Evolutionary conservation across 805 yeast genomes (phyloP).

Genomic region (Metschnikowia lunata): DNA sequence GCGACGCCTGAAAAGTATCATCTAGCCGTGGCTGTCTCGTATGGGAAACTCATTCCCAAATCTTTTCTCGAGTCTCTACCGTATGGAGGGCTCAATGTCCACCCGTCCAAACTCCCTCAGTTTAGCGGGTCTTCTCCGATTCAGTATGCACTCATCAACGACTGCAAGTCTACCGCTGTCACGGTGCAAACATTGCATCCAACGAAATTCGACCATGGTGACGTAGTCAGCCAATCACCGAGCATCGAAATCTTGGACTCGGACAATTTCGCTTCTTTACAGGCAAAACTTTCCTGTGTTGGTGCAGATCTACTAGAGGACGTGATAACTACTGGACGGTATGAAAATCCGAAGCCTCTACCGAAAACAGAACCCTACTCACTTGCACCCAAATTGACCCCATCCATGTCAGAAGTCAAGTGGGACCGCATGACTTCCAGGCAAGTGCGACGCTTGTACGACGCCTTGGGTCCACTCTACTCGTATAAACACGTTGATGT

Average conservation of each 20-base stretch:
- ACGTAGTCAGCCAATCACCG: constrained; percentile 55
- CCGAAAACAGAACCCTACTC: constrained; percentile 32
- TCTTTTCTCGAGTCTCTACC: constrained; percentile 44
- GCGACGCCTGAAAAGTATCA: constrained; percentile 35
- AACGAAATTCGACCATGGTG: constrained; percentile 76
- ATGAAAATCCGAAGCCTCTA: constrained; percentile 4
- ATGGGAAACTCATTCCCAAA: constrained; percentile 75
- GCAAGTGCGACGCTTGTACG: constrained; percentile 38
- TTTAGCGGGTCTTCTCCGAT: constrained; percentile 89
- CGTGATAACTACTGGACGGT: constrained; percentile 36
- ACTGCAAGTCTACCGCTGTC: constrained; percentile 68
- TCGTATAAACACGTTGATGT: constrained; percentile 38
- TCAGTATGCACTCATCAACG: constrained; percentile 69
- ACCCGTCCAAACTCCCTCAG: constrained; percentile 82
- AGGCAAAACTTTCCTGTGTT: constrained; percentile 46
- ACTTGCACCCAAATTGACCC: constrained; percentile 54
- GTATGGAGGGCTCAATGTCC: constrained; percentile 81
- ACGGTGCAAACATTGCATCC: constrained; percentile 90
- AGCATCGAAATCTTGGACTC: constrained; percentile 34
- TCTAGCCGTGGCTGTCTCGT: constrained; percentile 87
- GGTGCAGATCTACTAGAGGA: constrained; percentile 60
- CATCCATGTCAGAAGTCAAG: constrained; percentile 37
- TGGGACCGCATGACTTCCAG: constrained; percentile 43
- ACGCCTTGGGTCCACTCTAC: constrained; percentile 55
- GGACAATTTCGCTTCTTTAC: constrained; percentile 46